Evolutionary conservation across 805 yeast genomes (phyloP), one percentile per base, ranked within the genome.

Genomic region (Wickerhamomyces bisporus): DNA sequence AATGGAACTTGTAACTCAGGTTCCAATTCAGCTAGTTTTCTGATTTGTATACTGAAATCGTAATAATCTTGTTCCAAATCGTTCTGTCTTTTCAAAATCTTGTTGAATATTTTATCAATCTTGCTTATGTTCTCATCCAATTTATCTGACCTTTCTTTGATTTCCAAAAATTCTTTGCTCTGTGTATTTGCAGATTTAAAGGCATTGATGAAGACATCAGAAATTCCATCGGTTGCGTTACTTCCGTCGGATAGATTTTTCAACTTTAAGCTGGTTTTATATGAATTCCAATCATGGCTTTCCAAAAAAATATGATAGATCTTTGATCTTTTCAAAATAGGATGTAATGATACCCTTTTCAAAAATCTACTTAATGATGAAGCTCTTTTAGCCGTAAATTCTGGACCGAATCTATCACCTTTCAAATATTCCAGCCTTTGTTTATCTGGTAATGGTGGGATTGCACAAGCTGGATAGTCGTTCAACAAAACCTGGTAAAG

Each of bases 401-500:
- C 88, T 12, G 76, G 70, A 20, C 91, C 79, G 57, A 91, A 91
- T 27, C 98, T 70, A 52, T 91, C 97, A 10, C 98, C 98, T 27
- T 94, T 88, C 36, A 91, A 71, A 61, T 93, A 91, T 58, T 91
- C 96, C 50, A 91, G 68, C 43, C 95, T 76, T 64, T 85, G 86
- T 60, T 88, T 89, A 44, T 91, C 94, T 0, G 98, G 98, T 38
- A 91, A 68, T 12, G 98, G 97, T 1, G 98, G 98, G 0, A 91
- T 77, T 12, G 93, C 76, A 42, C 86, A 71, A 4, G 93, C 84
- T 0, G 97, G 96, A 56, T 69, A 84, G 55, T 89, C 96, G 48
- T 77, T 81, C 35, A 70, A 58, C 38, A 91, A 65, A 40, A 86
- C 79, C 43, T 81, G 84, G 60, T 81, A 85, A 17, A 91, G 69